phyloP scores from a whole-genome alignment of 345 rosid genomes.

The Citrus australasica region DNA sequence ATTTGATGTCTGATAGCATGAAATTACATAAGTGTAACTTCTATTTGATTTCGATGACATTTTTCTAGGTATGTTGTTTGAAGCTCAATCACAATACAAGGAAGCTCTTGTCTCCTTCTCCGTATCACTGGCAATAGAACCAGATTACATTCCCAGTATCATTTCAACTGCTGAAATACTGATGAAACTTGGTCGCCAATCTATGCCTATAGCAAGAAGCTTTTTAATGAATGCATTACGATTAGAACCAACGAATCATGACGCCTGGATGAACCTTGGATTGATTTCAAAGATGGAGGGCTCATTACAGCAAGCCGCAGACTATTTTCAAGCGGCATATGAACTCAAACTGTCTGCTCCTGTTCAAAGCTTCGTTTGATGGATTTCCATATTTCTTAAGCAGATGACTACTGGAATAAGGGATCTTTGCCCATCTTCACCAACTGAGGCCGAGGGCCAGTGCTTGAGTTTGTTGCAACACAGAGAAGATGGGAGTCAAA shows the following conservation, averaged over 20 bases:
- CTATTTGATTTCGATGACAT: neutral
- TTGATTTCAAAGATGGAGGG: conserved; percentile 79
- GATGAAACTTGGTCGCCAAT: conserved; percentile 52
- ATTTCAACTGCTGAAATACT: conserved; percentile 71
- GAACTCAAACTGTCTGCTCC: conserved; percentile 80
- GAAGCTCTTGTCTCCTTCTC: conserved; percentile 77
- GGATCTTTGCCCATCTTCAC: neutral
- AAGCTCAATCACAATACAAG: conserved; percentile 62
- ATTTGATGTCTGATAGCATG: neutral
- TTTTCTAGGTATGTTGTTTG: conserved; percentile 59
- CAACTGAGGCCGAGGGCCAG: neutral
- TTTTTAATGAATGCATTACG: conserved; percentile 79
- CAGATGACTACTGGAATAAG: conserved; percentile 2
- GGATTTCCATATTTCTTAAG: neutral
- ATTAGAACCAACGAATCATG: conserved; percentile 70
- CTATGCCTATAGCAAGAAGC: conserved; percentile 73
- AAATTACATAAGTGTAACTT: neutral
- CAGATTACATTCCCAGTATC: conserved; percentile 79
- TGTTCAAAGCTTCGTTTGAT: conserved; percentile 47
- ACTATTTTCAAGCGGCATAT: conserved; percentile 87
- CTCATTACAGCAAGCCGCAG: conserved; percentile 71
- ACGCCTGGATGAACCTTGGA: conserved; percentile 87
- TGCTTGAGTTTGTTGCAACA: neutral
- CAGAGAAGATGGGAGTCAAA: neutral
- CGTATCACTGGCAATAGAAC: conserved; percentile 63